Base-by-base conservation (phyloP, 208 protist species). In the Leptomonas seymouri region DNA sequence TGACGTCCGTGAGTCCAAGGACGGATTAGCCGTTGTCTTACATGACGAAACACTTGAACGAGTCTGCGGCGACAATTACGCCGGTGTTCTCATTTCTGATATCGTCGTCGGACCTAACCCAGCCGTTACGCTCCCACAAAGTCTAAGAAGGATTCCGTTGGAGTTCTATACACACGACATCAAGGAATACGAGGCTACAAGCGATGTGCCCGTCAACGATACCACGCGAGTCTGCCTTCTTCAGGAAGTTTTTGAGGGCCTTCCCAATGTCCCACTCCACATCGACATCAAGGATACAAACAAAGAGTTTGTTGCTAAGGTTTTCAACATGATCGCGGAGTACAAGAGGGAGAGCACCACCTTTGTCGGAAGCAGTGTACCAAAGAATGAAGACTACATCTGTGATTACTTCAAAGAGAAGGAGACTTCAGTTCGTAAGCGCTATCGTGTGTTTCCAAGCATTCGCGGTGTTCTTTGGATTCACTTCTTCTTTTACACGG, bases 241-340 rank as follows among this genome's bases (percentile, higher is more conserved):
- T n/a, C 65, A 34, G 11, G 85, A 95, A 54, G 87, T 95, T 15
- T 89, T 93, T 41, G 79, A 93, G 6, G 54, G 36, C 15, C 77
- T 93, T n/a, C 83, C 83, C 0, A 34, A 60, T 18, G 58, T 82
- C n/a, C 85, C 86, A 4, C 45, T 93, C 27, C 87, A 95, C 61
- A 67, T 95, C 25, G 90, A 95, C 65, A 91, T 93, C 44, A 93
- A 95, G 54, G 85, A 75, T 54, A 54, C 58, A 31, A 59, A 78
- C 27, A 71, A 71, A 54, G 75, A 77, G 12, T 81, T 88, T 65
- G 83, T 82, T 2, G 63, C 71, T 11, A 58, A 55, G 1, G 86
- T 95, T 23, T 45, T 93, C 7, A 71, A 91, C 51, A 58, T 95
- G 69, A 87, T 93, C 45, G 78, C 85, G 21, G 30, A 44, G n/a